A percentile compares a stretch with the other conserved stretches of the same genome.
phyloP scores from a whole-genome alignment of 768 basidiomycete genomes.

The Pleurotus tuber-regium region DNA sequence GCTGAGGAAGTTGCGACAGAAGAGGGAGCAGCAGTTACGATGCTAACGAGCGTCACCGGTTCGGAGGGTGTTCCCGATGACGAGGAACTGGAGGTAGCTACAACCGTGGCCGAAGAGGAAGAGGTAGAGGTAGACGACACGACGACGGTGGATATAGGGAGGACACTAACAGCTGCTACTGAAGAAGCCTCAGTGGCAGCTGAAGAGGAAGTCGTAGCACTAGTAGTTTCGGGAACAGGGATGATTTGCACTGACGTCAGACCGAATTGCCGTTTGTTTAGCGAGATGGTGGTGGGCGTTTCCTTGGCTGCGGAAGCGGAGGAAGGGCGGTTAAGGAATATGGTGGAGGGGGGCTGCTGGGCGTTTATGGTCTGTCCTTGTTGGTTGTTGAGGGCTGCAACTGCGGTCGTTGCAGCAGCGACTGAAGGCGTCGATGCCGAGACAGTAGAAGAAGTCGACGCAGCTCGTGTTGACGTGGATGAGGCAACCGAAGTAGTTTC shows the following conservation, averaged over 20 bases:
- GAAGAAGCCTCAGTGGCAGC: constrained; percentile 6
- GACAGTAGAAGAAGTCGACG: constrained; percentile 10
- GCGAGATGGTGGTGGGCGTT: no score
- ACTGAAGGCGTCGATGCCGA: neutral
- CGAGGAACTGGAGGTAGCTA: constrained; percentile 1
- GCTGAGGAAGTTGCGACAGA: constrained; percentile 9
- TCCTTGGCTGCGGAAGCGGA: constrained; percentile 8
- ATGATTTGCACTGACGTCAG: constrained; percentile 6
- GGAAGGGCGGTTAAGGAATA: constrained; percentile 11
- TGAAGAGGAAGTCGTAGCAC: neutral
- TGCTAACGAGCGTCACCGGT: constrained; percentile 9
- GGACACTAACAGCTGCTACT: constrained; percentile 7
- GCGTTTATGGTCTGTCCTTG: neutral
- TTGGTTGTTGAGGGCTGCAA: constrained; percentile 1
- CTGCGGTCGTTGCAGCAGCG: constrained; percentile 8
- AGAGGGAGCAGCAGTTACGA: constrained; percentile 11
- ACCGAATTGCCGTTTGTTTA: constrained; percentile 2
- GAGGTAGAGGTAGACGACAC: constrained; percentile 2
- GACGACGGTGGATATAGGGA: constrained; percentile 13
- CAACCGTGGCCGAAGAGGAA: constrained; percentile 8
- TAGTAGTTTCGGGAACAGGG: constrained; percentile 13
- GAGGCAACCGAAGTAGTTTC: neutral
- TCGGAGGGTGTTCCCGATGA: constrained; percentile 12
- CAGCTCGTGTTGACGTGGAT: neutral
- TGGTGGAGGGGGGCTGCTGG: constrained; percentile 6